phyloP scores from a whole-genome alignment of 169 alveolate genomes.

The Eimeria sp. region DNA sequence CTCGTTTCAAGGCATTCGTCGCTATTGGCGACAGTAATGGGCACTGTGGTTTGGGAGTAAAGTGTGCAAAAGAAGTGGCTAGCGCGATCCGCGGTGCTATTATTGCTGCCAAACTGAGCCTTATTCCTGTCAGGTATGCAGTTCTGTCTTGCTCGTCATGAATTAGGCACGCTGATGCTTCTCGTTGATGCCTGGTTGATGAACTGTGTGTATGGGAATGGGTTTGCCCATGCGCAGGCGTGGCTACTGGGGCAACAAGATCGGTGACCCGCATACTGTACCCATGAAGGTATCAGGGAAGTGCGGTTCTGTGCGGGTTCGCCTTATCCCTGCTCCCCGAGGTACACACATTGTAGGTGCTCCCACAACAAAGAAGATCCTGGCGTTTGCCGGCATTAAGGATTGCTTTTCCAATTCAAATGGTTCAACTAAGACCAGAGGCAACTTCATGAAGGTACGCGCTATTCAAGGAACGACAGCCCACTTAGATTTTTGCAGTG shows the following conservation, averaged over 20 bases:
- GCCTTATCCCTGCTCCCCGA: conserved; percentile 99
- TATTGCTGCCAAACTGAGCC: conserved; percentile 98
- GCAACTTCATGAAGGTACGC: conserved; percentile 97
- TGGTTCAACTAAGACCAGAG: conserved; percentile 99
- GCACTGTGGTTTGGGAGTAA: conserved; percentile 89
- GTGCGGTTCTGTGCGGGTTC: conserved; percentile 99
- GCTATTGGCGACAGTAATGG: conserved; percentile 97
- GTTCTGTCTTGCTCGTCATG: background rate
- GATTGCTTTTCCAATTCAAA: conserved; percentile 99
- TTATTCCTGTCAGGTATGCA: conserved; percentile 97
- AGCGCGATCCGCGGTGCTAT: conserved; percentile 99
- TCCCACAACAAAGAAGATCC: conserved; percentile 98
- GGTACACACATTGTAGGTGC: conserved; percentile 99
- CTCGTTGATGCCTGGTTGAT: no score
- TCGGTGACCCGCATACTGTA: conserved; percentile 99
- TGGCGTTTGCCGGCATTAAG: conserved; percentile 99
- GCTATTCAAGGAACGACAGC: background rate
- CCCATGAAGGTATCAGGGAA: conserved; percentile 99
- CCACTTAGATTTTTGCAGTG: background rate
- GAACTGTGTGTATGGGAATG: no score
- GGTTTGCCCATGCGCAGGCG: conserved; percentile 89
- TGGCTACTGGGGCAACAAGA: conserved; percentile 99
- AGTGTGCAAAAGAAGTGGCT: conserved; percentile 99
- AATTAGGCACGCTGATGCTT: background rate
- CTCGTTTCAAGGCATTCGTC: conserved; percentile 99